phyloP scores from a whole-genome alignment of 2,329 filamentous ascomycete genomes.

The Penicillium sp. region DNA sequence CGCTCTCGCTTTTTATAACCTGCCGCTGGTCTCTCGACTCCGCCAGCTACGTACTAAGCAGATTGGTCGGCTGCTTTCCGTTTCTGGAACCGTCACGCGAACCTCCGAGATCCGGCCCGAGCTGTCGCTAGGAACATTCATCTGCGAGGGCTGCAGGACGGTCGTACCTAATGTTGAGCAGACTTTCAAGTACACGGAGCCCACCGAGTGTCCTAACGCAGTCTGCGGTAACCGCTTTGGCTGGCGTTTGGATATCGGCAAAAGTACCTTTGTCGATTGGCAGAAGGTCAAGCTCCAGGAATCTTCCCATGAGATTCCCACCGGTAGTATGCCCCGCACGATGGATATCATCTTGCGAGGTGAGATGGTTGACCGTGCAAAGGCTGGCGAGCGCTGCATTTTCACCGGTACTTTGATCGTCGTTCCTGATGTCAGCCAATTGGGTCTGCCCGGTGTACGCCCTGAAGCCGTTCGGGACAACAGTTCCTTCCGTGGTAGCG shows the following conservation, averaged over 20 bases:
- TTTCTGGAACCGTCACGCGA: constrained; percentile 93
- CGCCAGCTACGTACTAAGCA: constrained; percentile 84
- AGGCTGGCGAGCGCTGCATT: constrained; percentile 97
- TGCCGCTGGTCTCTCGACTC: constrained; percentile 83
- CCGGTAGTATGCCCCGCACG: constrained; percentile 96
- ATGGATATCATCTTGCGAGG: constrained; percentile 96
- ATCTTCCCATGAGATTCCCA: constrained; percentile 97
- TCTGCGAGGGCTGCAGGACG: constrained; percentile 83
- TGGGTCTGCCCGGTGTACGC: constrained; percentile 82
- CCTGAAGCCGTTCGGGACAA: constrained; percentile 85
- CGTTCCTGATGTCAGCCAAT: constrained; percentile 93
- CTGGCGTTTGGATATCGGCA: constrained; percentile 96
- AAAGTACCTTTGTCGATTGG: constrained; percentile 98
- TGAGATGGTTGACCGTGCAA: constrained; percentile 95
- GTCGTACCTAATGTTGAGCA: constrained; percentile 92
- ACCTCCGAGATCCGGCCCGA: constrained; percentile 97
- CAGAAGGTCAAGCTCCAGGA: constrained; percentile 98
- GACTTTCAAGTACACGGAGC: constrained; percentile 96
- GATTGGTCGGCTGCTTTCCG: constrained; percentile 90
- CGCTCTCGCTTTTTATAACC: constrained; percentile 87
- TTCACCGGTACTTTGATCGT: constrained; percentile 97
- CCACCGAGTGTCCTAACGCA: constrained; percentile 88
- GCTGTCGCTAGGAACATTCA: constrained; percentile 87
- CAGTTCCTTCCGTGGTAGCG: constrained; percentile 72
- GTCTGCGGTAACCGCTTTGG: constrained; percentile 85